phyloP scores from a whole-genome alignment of 2,329 filamentous ascomycete species.

The Ascochyta lentis region DNA sequence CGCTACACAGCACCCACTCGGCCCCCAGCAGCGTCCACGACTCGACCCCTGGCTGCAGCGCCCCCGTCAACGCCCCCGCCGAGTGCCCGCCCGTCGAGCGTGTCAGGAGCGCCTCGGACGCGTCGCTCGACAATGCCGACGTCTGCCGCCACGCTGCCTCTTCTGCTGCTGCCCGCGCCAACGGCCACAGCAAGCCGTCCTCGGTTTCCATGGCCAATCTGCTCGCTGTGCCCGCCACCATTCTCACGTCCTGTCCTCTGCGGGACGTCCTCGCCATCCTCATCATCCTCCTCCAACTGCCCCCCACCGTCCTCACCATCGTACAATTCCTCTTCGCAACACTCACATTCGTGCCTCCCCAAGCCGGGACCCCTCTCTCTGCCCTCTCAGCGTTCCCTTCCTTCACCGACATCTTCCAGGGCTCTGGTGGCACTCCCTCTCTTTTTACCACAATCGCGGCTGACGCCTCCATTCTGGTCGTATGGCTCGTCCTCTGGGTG shows the following conservation, averaged over 20 bases:
- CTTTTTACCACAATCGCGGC: slow-evolving; percentile 83
- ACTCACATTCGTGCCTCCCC: slow-evolving; percentile 86
- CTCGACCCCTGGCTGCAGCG: not conserved
- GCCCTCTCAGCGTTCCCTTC: slow-evolving; percentile 76
- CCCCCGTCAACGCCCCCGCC: slow-evolving; percentile 13
- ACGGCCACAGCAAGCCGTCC: slow-evolving; percentile 65
- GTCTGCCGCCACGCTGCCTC: slow-evolving; percentile 36
- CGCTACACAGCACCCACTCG: slow-evolving; percentile 29
- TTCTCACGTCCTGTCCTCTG: slow-evolving; percentile 86
- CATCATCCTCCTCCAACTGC: slow-evolving; percentile 92
- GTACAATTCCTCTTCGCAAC: slow-evolving; percentile 93
- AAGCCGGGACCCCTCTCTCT: slow-evolving; percentile 75
- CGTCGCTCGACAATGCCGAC: slow-evolving; percentile 51
- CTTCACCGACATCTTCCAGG: slow-evolving; percentile 90
- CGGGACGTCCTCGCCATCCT: slow-evolving; percentile 96
- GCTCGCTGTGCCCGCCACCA: slow-evolving; percentile 80
- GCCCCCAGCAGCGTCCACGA: slow-evolving; percentile 17
- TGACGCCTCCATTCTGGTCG: slow-evolving; percentile 79
- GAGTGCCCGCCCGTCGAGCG: slow-evolving; percentile 34
- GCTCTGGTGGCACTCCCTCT: slow-evolving; percentile 83
- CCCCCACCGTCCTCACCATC: slow-evolving; percentile 83
- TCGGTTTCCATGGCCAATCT: slow-evolving; percentile 70
- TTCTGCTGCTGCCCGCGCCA: slow-evolving; percentile 68
- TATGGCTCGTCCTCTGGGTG: slow-evolving; percentile 88
- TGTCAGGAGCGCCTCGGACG: slow-evolving; percentile 52